Evolutionary conservation across 208 protist species (phyloP).

Genomic region (Crithidia brevicula): DNA sequence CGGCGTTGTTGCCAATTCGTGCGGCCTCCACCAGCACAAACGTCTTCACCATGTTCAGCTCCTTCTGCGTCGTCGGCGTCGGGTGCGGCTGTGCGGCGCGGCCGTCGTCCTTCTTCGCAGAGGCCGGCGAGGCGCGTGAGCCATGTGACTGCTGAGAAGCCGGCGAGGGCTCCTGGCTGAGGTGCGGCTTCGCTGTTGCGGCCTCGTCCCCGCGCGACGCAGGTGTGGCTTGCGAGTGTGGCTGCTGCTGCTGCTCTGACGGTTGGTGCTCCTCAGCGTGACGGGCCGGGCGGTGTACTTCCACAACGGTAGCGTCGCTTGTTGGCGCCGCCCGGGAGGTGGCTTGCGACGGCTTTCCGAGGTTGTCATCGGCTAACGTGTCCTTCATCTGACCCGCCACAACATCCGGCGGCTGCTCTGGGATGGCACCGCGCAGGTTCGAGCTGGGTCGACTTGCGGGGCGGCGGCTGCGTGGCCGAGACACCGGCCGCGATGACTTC

Average conservation of each 20-base stretch:
- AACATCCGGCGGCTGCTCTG: constrained; percentile 71
- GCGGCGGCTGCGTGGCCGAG: constrained; percentile 48
- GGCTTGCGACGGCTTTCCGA: constrained; percentile 11
- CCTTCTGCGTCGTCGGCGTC: neutral
- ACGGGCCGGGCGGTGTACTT: neutral
- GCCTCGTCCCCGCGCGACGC: neutral
- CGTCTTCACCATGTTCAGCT: constrained; percentile 59
- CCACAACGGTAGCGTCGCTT: neutral
- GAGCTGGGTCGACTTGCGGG: constrained; percentile 46
- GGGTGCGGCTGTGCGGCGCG: constrained; percentile 4
- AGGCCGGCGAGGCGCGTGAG: constrained; percentile 15
- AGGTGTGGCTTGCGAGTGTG: neutral
- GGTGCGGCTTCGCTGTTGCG: neutral
- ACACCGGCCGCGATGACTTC: constrained; percentile 31
- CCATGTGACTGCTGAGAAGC: neutral
- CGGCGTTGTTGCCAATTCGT: constrained; percentile 33
- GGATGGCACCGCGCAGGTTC: constrained; percentile 52
- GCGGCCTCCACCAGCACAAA: constrained; percentile 70
- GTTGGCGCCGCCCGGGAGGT: neutral
- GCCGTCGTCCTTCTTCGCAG: constrained; percentile 3
- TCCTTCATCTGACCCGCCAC: constrained; percentile 54
- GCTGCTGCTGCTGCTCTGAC: neutral
- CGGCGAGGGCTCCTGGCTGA: constrained; percentile 5
- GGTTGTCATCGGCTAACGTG: constrained; percentile 36
- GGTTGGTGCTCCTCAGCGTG: neutral